Base-by-base conservation (phyloP, 192 early-diverging fungal genomes). In the Coemansia guatemalensis region DNA sequence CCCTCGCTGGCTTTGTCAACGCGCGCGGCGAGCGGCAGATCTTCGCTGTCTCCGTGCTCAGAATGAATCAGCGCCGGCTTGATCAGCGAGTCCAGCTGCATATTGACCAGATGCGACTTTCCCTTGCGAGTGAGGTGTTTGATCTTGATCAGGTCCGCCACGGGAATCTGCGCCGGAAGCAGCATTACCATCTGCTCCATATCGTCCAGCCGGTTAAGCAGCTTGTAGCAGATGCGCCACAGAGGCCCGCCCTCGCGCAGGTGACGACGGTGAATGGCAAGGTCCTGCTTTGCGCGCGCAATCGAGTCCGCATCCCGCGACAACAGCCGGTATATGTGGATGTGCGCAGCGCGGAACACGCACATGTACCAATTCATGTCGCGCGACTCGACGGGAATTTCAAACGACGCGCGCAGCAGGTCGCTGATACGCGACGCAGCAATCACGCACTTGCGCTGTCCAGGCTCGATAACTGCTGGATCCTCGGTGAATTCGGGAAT, bases 301-400 rank as follows among this genome's bases (percentile, higher is more conserved):
- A 75, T 74, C 24, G 68, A 71, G 62, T 81, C 73, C 29, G 53
- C 20, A 47, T 74, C 72, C 53, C 73, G 68, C 33, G 78, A 75
- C 21, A 81, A 53, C 53, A 81, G 41, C 41, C 78, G 56, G 55
- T 75, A 81, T 26, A 74, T 75, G 59, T 81, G 78, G 35, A 81
- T 73, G 30, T 75, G 73, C 17, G 78, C 72, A 0, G 78, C 78
- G 18, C 73, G 68, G 69, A 81, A 81, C 59, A 81, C 73, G 29
- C 78, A 81, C 78, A 81, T 81, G 73, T 81, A 81, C 78, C 78
- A 81, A 73, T 75, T 75, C 62, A 81, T 75, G 32, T 81, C 73
- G 58, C 78, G 78, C 50, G 47, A 39, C 23, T 74, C 73, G 48
- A 81, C 55, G 2, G 78, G 62, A 24, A 81, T 68, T 57, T 81